Percentiles rank a stretch among this genome's conserved stretches.
Conservation (phyloP, 805 yeast species). For the Saccharomycopsis sp. region DNA sequence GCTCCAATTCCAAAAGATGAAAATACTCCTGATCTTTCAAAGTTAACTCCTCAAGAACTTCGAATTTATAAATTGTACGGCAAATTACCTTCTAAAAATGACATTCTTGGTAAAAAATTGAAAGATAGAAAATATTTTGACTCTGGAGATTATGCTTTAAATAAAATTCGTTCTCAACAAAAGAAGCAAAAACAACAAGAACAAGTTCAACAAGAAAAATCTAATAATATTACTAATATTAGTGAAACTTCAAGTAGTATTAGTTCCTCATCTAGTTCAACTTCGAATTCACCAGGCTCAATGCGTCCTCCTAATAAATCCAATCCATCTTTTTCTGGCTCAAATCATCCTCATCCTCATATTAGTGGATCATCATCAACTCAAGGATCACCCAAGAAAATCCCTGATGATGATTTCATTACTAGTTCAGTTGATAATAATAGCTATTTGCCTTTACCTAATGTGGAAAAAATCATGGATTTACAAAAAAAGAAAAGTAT, state of each 20-base stretch:
- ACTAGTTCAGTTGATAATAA: conserved; percentile 11
- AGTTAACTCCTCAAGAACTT: conserved; percentile 68
- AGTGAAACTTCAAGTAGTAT: neutral
- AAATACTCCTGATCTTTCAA: conserved; percentile 36
- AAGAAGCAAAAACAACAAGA: conserved; percentile 13
- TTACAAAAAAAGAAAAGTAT: conserved; percentile 17
- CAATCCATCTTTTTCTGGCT: neutral
- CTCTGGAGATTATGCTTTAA: conserved; percentile 89
- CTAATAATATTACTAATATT: too few species aligned
- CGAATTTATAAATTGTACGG: conserved; percentile 75
- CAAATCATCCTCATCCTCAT: neutral
- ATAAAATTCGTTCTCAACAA: conserved; percentile 20
- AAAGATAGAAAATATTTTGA: conserved; percentile 89
- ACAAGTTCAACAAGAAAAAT: conserved; percentile 13
- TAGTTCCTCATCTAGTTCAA: neutral
- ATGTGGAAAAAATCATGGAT: conserved; percentile 16
- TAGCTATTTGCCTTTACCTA: conserved; percentile 15
- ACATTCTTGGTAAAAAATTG: conserved; percentile 60
- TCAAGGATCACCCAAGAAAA: conserved; percentile 10
- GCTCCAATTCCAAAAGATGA: conserved; percentile 8
- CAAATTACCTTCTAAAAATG: conserved; percentile 71
- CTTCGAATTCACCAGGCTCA: neutral
- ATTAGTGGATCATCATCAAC: neutral
- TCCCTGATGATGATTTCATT: conserved; percentile 17
- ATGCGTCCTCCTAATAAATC: neutral